Evolutionary conservation across 2,329 filamentous ascomycete species (phyloP), one percentile per base, ranked within the genome.

Genomic region (Nemania abortiva): DNA sequence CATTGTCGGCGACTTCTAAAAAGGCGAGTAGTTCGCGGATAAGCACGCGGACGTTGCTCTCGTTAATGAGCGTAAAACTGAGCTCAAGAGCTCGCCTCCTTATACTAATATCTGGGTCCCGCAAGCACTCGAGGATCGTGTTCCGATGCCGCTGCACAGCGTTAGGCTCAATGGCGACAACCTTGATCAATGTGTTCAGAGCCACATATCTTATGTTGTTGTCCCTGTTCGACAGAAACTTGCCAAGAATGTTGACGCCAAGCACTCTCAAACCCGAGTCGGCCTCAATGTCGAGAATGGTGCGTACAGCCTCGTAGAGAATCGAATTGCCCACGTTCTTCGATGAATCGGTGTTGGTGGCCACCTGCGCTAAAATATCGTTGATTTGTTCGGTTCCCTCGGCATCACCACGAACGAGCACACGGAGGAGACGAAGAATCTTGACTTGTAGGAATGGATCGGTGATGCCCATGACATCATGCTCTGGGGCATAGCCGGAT

Each of bases 311-410:
- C 82, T 99, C 96, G 83, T 99, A 99, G 7, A 99, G 86, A 75
- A 99, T 99, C 0, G 96, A 95, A 80, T 99, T 99, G 71, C 96
- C 96, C 50, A 99, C 96, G 74, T 99, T 99, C 85, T 99, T 99
- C 31, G 95, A 95, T 0, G 95, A 94, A 78, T 99, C 96, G 1
- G 96, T 99, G 81, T 99, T 99, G 47, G 95, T 98, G 61, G 96
- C 96, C 63, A 99, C 96, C 83, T 97, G 95, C 6, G 96, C 96
- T 69, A 99, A 84, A 70, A 99, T 99, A 78, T 99, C 96, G 82
- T 98, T 99, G 84, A 99, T 98, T 80, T 97, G 91, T 81, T 99
- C 97, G 80, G 94, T 98, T 29, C 93, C 94, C 70, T 94, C 87
- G 11, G 90, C 85, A 80, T 99, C 94, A 42, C 95, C 95, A 70